Base-by-base conservation (phyloP, 2,329 filamentous ascomycete species). In the Phaeophleospora eucalypticola region DNA sequence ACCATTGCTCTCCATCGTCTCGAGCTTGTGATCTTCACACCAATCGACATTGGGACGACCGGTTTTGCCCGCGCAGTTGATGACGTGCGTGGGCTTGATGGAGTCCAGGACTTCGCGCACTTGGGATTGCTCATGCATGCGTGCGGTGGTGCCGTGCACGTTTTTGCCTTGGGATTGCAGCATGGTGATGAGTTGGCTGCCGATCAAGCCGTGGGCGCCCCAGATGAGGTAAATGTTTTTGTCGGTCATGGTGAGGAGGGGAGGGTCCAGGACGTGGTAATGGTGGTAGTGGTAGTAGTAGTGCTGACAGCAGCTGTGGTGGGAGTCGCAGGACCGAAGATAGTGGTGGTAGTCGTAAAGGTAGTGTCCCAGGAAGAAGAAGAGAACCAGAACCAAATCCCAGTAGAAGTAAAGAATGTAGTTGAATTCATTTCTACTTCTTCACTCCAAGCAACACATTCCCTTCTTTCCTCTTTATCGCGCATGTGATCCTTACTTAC, bases 41-140 rank as follows among this genome's bases (percentile, higher is more conserved):
- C 81, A 84, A 67, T 85, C 82, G 63, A 84, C 81, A 54, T 85
- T 86, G 52, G 82, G 82, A 18, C 80, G 74, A 41, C 83, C 82
- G 2, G 81, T 85, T 61, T 76, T 80, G 51, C 82, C 82, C 39
- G 82, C 82, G 50, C 77, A 79, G 65, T 84, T 84, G 41, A 86
- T 68, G 46, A 85, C 81, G 60, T 84, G 81, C 3, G 81, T 84
- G 17, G 82, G 83, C 65, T 78, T 77, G 64, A 82, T 68, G 41
- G 69, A 70, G 40, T 80, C 73, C 19, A 86, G 72, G 62, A 80
- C 76, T 37, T 71, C 68, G 43, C 77, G 63, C 46, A 84, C 81
- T 44, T 69, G 69, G 58, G 78, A 74, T 52, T 78, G 73, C 58
- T 83, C 72, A 64, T 86, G 79, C 81, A 84, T 84, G 58, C 81